These are phyloP conservation scores for Crithidia sp. DNA, from an alignment of 208 protist genomes.

Conservation along the genomic window DNA sequence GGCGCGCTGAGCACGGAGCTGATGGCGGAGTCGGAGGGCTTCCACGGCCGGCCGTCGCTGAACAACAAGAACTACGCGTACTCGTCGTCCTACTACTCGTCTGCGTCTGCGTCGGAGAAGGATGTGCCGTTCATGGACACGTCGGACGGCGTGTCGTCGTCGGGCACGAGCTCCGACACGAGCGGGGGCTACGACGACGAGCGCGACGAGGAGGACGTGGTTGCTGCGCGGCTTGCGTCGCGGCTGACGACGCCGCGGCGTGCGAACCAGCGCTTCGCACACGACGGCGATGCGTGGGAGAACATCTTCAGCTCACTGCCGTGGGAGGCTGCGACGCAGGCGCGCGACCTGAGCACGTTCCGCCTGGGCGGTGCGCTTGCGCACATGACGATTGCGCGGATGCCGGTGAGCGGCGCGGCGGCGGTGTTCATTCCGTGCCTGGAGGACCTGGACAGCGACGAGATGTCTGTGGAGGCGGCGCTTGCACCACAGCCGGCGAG, in stretches of 20 bases:
- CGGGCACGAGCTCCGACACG: constrained; percentile 39
- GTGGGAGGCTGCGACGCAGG: constrained; percentile 42
- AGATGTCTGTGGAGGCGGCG: constrained; percentile 40
- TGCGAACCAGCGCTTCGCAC: constrained; percentile 7
- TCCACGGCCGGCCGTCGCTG: constrained; percentile 32
- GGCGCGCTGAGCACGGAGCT: constrained; percentile 64
- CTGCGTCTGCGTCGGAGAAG: constrained; percentile 23
- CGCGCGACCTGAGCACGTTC: constrained; percentile 53
- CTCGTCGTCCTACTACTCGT: constrained; percentile 40
- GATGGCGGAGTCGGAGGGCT: constrained; percentile 46
- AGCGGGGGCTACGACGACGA: constrained; percentile 38
- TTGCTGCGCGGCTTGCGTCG: constrained; percentile 12
- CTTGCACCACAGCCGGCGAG: constrained; percentile 25
- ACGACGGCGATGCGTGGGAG: constrained; percentile 42
- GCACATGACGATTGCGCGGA: constrained; percentile 48
- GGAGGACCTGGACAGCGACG: constrained; percentile 63
- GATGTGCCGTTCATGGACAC: constrained; percentile 41
- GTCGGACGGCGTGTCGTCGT: constrained; percentile 50
- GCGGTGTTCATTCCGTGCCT: constrained; percentile 74
- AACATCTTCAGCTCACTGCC: constrained; percentile 58
- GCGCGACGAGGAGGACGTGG: constrained; percentile 42
- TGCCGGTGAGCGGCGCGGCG: constrained; percentile 44
- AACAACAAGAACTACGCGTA: constrained; percentile 25
- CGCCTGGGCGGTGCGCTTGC: constrained; percentile 48
- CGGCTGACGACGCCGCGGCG: constrained; percentile 10